These are phyloP conservation scores for Oenanthe sinensis DNA, from an alignment of 129 eudicot species.

Conservation along the genomic window DNA sequence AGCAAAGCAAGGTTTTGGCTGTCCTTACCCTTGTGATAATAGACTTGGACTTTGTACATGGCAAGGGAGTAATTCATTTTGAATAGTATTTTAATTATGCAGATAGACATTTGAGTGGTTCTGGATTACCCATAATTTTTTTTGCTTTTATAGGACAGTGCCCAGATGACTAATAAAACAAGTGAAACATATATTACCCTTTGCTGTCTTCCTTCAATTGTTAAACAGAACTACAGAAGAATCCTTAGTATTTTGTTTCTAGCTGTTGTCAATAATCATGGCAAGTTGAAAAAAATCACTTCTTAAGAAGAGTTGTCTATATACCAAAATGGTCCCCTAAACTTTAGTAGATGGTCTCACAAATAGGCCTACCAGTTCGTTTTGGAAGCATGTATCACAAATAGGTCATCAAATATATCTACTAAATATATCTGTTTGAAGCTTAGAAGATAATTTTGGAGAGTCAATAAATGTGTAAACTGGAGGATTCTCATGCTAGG, in stretches of 20 bases:
- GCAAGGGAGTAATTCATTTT: not conserved
- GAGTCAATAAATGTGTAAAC: not conserved
- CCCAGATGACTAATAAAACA: not conserved
- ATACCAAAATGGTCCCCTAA: not conserved
- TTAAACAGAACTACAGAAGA: not conserved
- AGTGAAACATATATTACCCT: not conserved
- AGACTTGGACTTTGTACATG: not conserved
- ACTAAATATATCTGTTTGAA: not conserved
- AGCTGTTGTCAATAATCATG: not conserved
- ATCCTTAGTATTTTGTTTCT: not conserved
- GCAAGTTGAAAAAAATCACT: not conserved
- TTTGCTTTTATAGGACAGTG: not conserved
- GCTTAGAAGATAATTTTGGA: constrained; percentile 1
- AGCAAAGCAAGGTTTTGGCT: not conserved
- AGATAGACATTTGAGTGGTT: not conserved
- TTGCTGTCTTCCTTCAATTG: not conserved
- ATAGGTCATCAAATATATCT: too few species aligned
- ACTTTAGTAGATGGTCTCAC: not conserved
- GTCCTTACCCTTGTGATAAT: not conserved
- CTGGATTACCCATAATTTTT: not conserved
- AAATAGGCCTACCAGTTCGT: constrained; percentile 5
- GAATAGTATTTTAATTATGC: too few species aligned
- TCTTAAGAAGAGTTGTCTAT: not conserved
- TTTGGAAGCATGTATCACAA: not conserved
- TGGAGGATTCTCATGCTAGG: not conserved